Base-by-base conservation (phyloP, 495 filamentous ascomycete genomes). In the Penicillium maclennaniae region DNA sequence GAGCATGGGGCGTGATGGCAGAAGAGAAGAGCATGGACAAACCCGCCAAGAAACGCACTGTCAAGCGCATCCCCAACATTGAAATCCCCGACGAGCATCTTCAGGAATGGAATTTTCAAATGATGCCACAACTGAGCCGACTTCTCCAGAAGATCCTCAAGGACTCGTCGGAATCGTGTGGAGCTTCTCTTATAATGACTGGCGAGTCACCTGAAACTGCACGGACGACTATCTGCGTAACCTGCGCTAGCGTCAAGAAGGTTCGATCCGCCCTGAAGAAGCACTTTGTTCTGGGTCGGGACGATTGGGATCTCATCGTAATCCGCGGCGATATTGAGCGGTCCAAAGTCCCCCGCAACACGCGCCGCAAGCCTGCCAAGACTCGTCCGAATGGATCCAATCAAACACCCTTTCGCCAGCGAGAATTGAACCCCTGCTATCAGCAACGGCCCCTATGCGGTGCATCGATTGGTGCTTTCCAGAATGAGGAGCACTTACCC, bases 391-490 rank as follows among this genome's bases (percentile, higher is more conserved):
- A 56, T 17, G 65, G 60, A 39, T 58, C 64, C 1, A 67, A 68
- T 20, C 57, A 63, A 28, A 63, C 59, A 15, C 61, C 70, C 17
- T 69, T 69, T 58, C 55, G 57, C 26, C 68, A 68, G 31, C 65
- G 65, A 38, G 61, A 71, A 37, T 55, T 67, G 43, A 75, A 74
- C 39, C 69, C 69, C 28, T 71, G 69, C 41, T 87, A 89, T 59
- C 91, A 97, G 65, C 74, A 84, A 53, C 79, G 79, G 51, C 92
- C 92, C 1, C 63, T 83, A 0, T 95, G 90, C 47, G 92, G 92
- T 1, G 92, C 92, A 3, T 95, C 90, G 21, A 96, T 97, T 52
- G 92, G 92, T 16, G 91, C 92, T 1, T 96, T 87, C 71, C 80
- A 87, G 48, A 87, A 89, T 41, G 85, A 89, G 43, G 81, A 86